Evolutionary conservation across 805 yeast species (phyloP), one percentile per base, ranked within the genome.

Genomic region (Wickerhamiella kurtzmanii): DNA sequence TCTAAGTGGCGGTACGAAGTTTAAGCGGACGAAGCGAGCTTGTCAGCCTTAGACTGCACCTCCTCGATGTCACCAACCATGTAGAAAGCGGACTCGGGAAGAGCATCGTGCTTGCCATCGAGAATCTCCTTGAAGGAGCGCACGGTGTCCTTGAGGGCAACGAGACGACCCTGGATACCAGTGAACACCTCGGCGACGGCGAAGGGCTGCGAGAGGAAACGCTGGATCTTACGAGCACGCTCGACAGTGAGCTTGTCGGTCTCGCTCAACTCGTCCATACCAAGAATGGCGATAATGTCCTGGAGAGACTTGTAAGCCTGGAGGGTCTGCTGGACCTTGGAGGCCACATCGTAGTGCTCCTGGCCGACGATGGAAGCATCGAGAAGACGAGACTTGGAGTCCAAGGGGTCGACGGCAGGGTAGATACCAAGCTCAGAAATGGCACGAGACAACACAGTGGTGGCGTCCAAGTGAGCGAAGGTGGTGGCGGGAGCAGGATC

Each of bases 401-500:
- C 98, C 72, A 92, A 83, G 67, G 98, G 98, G 76, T 92, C 98
- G 79, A 92, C 98, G 68, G 98, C 98, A 70, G 98, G 98, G 87
- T 92, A 92, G 72, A 92, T 92, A 88, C 97, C 97, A 73, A 92
- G 80, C 79, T 92, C 98, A 54, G 98, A 92, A 69, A 92, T 92
- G 80, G 95, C 88, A 80, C 98, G 87, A 64, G 97, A 88, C 79
- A 92, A 84, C 73, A 92, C 98, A 67, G 98, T 89, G 70, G 98
- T 89, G 69, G 98, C 98, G 71, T 89, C 98, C 81, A 89, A 88
- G 73, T 89, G 98, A 66, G 98, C 98, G 72, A 89, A 89, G 64
- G 98, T 89, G 69, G 98, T 89, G 64, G 98, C 98, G 68, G 96
- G 98, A 66, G 98, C 98, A 73, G 98, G 98, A 78, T 89, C 98